Base-by-base conservation (phyloP, 768 basidiomycete genomes). In the Dentipellis sp. region DNA sequence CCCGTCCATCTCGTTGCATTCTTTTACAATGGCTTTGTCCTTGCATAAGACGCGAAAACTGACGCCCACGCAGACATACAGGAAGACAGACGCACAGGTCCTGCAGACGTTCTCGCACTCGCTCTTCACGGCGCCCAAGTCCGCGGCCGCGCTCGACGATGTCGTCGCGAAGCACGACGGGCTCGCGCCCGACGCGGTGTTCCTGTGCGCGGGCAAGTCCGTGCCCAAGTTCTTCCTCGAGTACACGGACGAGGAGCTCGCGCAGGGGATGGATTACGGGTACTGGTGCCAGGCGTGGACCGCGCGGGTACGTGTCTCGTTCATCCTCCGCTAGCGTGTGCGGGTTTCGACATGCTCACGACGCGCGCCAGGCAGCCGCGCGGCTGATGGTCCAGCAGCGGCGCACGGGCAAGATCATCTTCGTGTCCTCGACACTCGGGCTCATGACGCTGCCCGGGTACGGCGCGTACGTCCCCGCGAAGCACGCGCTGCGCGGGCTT, bases 401-500 rank as follows among this genome's bases (percentile, higher is more conserved):
- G 36, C 68, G 72, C 17, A 77, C 78, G 58, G 80, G 86, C 12
- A 89, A 86, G 64, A 83, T 92, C 45, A 74, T 88, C 16, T 79
- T 94, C 46, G 79, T 89, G 17, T 83, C 82, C 0, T 90, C 88
- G 0, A 81, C 82, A 4, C 69, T 92, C 11, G 87, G 83, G 0
- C 81, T 83, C 62, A 83, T 91, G 74, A 77, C 80, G 2, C 80
- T 92, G 52, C 71, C 86, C 2, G 92, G 93, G 0, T 94, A 83
- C 62, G 73, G 84, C 1, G 79, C 81, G 1, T 94, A 94, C 67
- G 73, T 86, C 0, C 89, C 91, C 0, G 84, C 81, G 11, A 94
- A 94, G 66, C 86, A 88, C 62, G 93, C 93, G 4, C 66, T 94
- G 3, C 72, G 90, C 71, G 91, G 91, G 12, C 79, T 97, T 0